Base-by-base conservation (phyloP, 768 basidiomycete species). In the Mycena belliarum region DNA sequence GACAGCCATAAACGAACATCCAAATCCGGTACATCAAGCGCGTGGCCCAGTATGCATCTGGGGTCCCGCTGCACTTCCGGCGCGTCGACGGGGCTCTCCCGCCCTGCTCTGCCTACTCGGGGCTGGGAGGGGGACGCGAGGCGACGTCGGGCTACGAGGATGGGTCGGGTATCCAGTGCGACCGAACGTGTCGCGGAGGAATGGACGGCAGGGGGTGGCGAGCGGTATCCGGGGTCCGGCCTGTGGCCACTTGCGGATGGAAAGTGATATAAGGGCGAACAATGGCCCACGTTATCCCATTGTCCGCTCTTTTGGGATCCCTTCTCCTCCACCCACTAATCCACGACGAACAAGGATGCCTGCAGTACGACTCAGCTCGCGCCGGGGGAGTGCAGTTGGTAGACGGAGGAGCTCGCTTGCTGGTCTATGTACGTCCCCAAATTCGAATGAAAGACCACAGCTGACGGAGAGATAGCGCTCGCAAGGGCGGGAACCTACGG, bases 401-500 rank as follows among this genome's bases (percentile, higher is more conserved):
- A 47, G 62, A 45, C 50, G 62, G 45, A 48, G 55, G 37, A 63
- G 62, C 57, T 80, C 78, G 0, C 62, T 75, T 11, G 72, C 72
- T 14, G 54, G 68, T 59, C 71, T 75, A 60, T 58, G 72, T 66
- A 41, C 12, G 9, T 9, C 41, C 29, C 60, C n/a, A 14, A 18
- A 0, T 26, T 32, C 21, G 25, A 18, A 20, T 26, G 26, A 0
- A 23, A 4, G 11, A 37, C 26, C 10, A 20, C 29, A 18, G 26
- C 47, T 25, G 46, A 46, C 20, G 16, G 20, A 47, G 55, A 66
- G 75, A 73, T 18, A 56, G 71, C 28, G 68, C 72, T 33, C 75
- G 78, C 80, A 52, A 85, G 82, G 61, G 71, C 84, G 5, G 84
- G 83, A 16, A 77, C 76, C 55, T 85, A 86, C 47, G 82, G 82